Evolutionary conservation across 2,329 filamentous ascomycete species (phyloP), one percentile per base, ranked within the genome.

Genomic region (Colletotrichum gloeosporioides): DNA sequence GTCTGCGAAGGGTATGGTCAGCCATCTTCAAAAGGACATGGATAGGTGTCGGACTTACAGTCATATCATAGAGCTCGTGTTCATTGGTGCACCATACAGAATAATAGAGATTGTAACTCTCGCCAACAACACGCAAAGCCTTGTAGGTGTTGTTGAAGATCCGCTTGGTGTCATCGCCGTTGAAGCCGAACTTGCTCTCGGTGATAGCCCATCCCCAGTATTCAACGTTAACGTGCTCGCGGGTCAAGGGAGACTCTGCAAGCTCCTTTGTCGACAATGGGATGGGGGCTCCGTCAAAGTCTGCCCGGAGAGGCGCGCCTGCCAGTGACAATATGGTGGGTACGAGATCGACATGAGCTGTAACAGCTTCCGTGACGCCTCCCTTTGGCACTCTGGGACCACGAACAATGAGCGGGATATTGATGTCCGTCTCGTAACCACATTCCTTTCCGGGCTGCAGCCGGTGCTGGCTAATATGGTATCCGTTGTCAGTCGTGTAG

Each of bases 71-170:
- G 1, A 89, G 83, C 77, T 90, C 87, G 25, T 87, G 84, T 76
- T 82, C 81, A 44, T 88, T 88, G 6, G 83, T 89, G 79, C 90
- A 92, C 89, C 89, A 91, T 1, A 91, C 88, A 0, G 87, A 88
- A 77, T 92, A 92, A 77, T 90, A 89, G 4, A 92, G 79, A 73
- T 86, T 90, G 75, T 91, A 92, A 2, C 83, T 82, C 1, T 86
- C 78, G 1, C 84, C 83, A 1, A 88, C 82, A 1, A 92, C 78
- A 2, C 90, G 86, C 0, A 92, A 69, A 0, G 84, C 86, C 77
- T 92, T 92, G 83, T 91, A 92, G 0, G 89, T 91, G 79, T 92
- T 91, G 75, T 85, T 86, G 8, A 71, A 69, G n/a, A 74, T 70
- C 49, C 72, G 79, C 77, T 79, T 80, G 49, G 75, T 78, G 61